These are phyloP conservation scores for Tylopilus felleus DNA, from an alignment of 768 basidiomycete genomes.

Conservation along the genomic window DNA sequence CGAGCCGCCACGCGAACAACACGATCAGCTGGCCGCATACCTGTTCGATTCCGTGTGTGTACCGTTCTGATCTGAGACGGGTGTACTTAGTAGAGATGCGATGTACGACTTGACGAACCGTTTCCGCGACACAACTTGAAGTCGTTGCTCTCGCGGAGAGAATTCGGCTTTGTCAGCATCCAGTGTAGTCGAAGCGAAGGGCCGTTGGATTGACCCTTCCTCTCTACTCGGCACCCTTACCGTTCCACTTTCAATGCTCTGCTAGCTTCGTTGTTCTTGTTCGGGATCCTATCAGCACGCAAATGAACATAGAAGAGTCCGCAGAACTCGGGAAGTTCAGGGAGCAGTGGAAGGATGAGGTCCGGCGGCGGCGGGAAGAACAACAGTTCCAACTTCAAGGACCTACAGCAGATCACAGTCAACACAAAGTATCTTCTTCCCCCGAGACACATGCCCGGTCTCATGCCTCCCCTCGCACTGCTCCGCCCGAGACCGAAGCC, in stretches of 20 bases:
- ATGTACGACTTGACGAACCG: no score
- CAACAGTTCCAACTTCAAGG: conserved; percentile 8
- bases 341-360: conserved; percentile 69
- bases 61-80: no score
- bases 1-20: no score
- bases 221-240: no score
- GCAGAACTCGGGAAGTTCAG: conserved; percentile 68
- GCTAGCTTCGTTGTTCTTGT: neutral
- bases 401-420: neutral
- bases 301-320: conserved; percentile 37
- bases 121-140: no score
- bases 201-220: no score
- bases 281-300: neutral
- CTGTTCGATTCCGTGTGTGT: no score
- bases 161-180: neutral
- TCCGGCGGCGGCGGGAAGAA: conserved; percentile 35
- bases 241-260: neutral
- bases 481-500: conserved; percentile 3
- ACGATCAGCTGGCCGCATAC: no score
- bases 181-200: no score
- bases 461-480: neutral
- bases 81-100: no score
- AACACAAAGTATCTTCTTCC: conserved; percentile 1
- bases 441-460: conserved; percentile 8
- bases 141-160: no score